Evolutionary conservation across 129 eudicot genomes (phyloP).

Genomic region (Cynara cardunculus): DNA sequence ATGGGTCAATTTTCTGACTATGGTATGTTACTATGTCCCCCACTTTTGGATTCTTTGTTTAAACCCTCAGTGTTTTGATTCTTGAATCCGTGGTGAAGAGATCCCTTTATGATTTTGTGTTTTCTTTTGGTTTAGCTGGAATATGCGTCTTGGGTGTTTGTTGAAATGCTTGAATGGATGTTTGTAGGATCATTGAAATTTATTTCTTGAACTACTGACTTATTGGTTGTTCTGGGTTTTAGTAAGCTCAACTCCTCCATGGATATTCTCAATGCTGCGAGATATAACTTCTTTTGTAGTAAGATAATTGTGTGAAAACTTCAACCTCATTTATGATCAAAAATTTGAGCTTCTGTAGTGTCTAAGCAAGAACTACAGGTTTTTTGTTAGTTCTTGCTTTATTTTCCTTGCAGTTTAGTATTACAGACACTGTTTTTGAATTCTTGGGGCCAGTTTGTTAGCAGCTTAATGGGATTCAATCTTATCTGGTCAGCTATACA

Average conservation of each 20-base stretch:
- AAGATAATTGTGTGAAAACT: neutral
- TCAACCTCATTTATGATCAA: neutral
- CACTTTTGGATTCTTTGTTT: neutral
- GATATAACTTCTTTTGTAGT: neutral
- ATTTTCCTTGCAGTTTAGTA: slow-evolving; percentile 1
- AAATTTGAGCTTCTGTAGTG: neutral
- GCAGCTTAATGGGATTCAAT: too few relatives aligned
- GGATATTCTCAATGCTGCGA: neutral
- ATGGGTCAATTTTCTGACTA: slow-evolving; percentile 73
- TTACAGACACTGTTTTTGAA: neutral
- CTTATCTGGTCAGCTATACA: too few relatives aligned
- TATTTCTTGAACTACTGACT: neutral
- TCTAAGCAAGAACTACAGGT: neutral
- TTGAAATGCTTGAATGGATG: neutral
- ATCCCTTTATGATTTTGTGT: neutral
- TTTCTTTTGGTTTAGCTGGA: neutral
- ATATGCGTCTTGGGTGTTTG: slow-evolving; percentile 15
- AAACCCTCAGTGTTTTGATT: slow-evolving; percentile 2
- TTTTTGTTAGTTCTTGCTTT: neutral
- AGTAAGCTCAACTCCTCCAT: neutral
- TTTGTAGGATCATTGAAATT: neutral
- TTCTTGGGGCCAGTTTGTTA: too few relatives aligned
- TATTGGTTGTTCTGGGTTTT: neutral
- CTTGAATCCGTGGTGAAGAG: neutral
- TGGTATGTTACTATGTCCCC: slow-evolving; percentile 53